These are phyloP conservation scores for Fusarium clavum DNA, from an alignment of 2,329 filamentous ascomycete species.

Conservation along the genomic window DNA sequence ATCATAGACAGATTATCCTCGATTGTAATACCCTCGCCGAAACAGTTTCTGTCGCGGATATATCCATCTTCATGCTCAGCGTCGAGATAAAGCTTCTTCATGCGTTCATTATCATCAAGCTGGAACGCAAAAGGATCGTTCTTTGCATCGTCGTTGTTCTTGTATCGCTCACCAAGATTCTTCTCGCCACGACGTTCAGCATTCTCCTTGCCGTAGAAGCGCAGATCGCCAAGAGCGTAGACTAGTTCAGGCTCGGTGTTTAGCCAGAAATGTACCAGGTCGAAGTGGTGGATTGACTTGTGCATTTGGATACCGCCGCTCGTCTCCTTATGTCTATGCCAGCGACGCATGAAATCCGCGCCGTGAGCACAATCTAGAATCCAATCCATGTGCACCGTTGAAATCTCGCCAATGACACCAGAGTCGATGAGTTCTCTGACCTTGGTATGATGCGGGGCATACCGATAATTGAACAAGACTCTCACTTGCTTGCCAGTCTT, in stretches of 20 bases:
- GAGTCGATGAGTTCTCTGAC: constrained; percentile 65
- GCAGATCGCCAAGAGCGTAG: constrained; percentile 67
- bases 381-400: constrained; percentile 72
- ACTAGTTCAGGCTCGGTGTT: constrained; percentile 65
- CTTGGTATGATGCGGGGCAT: constrained; percentile 72
- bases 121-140: constrained; percentile 69
- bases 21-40: constrained; percentile 71
- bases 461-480: constrained; percentile 73
- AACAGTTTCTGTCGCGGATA: constrained; percentile 70
- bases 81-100: constrained; percentile 69
- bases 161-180: constrained; percentile 62
- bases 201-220: constrained; percentile 71
- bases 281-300: constrained; percentile 73
- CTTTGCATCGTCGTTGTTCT: constrained; percentile 62
- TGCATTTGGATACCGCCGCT: constrained; percentile 70
- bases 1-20: constrained; percentile 72
- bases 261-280: constrained; percentile 72
- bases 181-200: constrained; percentile 65
- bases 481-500: constrained; percentile 59
- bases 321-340: constrained; percentile 71
- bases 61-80: constrained; percentile 73
- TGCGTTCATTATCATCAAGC: constrained; percentile 61
- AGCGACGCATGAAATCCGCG: constrained; percentile 72
- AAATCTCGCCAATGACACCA: constrained; percentile 66
- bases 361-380: constrained; percentile 71